Conservation (phyloP, 179 eudicot species). For the Pouteria campechiana region DNA sequence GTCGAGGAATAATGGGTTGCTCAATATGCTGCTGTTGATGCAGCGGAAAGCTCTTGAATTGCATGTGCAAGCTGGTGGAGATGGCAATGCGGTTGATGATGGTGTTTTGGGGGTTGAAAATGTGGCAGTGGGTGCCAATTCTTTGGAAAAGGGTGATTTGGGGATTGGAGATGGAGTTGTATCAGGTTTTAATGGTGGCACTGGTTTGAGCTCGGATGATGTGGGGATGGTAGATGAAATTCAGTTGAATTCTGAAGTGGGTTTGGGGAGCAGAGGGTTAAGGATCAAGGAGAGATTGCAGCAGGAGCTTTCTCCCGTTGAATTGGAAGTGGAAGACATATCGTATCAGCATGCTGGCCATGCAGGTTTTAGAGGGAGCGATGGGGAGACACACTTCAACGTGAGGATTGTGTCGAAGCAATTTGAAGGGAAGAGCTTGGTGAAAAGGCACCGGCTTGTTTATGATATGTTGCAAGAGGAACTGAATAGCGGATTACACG, state of each 20-base stretch:
- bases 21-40: slow-evolving; percentile 83
- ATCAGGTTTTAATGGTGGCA: too few relatives aligned
- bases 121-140: too few relatives aligned
- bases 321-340: slow-evolving; percentile 59
- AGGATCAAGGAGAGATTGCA: slow-evolving; percentile 56
- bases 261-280: slow-evolving; percentile 48
- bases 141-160: not conserved
- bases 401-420: slow-evolving; percentile 56
- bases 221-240: not conserved
- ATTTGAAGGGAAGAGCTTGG: slow-evolving; percentile 76
- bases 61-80: slow-evolving; percentile 29
- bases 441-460: slow-evolving; percentile 81
- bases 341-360: slow-evolving; percentile 95
- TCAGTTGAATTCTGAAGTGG: not conserved
- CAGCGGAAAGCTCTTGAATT: slow-evolving; percentile 62
- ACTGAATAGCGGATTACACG: slow-evolving; percentile 77
- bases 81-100: slow-evolving; percentile 6
- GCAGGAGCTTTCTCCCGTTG: slow-evolving; percentile 51
- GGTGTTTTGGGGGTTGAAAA: slow-evolving; percentile 14
- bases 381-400: slow-evolving; percentile 84
- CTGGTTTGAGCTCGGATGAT: not conserved
- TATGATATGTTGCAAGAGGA: slow-evolving; percentile 75
- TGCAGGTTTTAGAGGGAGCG: slow-evolving; percentile 47
- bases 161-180: not conserved
- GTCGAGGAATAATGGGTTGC: slow-evolving; percentile 81